A percentile compares a stretch with the other conserved stretches of the same genome.
Conservation (phyloP, 169 alveolate species). For the Cryptosporidium andersoni region DNA sequence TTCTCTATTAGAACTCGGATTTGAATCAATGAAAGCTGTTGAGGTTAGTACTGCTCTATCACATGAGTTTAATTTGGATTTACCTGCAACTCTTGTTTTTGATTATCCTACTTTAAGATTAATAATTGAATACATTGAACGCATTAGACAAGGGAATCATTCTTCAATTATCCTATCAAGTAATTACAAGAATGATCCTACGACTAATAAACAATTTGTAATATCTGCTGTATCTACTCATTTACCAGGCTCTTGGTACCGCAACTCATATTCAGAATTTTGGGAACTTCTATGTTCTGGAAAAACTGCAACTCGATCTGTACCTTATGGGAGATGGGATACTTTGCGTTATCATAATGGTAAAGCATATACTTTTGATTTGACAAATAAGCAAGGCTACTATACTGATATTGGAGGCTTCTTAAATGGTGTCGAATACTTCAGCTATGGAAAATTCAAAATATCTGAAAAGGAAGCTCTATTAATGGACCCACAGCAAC, state of each 20-base stretch:
- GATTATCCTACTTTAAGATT: constrained; percentile 75
- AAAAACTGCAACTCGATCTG: constrained; percentile 7
- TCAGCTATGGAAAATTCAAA: constrained; percentile 6
- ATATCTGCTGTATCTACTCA: constrained; percentile 50
- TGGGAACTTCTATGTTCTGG: constrained; percentile 16
- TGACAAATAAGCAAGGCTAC: constrained; percentile 23
- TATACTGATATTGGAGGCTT: constrained; percentile 58
- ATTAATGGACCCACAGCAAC: constrained; percentile 71
- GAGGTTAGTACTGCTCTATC: constrained; percentile 82
- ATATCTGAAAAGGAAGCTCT: constrained; percentile 37
- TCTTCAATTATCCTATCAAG: neutral
- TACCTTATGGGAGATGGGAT: constrained; percentile 68
- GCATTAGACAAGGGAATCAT: constrained; percentile 10
- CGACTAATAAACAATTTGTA: constrained; percentile 9
- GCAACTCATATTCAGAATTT: constrained; percentile 27
- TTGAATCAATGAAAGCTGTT: constrained; percentile 84
- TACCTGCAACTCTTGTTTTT: constrained; percentile 74
- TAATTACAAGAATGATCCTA: neutral
- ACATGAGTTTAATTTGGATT: constrained; percentile 71
- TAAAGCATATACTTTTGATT: constrained; percentile 1
- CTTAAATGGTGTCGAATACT: constrained; percentile 44
- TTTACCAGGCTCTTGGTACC: constrained; percentile 28
- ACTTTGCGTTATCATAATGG: constrained; percentile 31
- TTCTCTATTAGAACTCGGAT: constrained; percentile 79
- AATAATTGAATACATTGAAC: constrained; percentile 72